A percentile compares a stretch with the other conserved stretches of the same genome.
Conservation (phyloP, 306 rosid genomes). For the Astragalus glycyphyllos region DNA sequence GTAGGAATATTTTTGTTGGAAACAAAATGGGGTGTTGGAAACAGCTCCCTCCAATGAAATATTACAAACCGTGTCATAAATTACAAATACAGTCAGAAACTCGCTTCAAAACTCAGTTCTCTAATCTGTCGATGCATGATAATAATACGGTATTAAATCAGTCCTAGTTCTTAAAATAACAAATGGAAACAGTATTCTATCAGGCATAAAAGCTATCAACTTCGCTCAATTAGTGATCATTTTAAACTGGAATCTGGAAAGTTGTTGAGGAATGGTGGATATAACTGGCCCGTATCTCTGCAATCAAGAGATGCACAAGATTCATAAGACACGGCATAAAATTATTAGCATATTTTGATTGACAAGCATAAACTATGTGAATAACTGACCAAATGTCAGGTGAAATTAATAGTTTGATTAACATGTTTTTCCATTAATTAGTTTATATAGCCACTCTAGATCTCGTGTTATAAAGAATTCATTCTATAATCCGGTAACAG, state of each 20-base stretch:
- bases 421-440: constrained; percentile 20
- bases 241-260: constrained; percentile 97
- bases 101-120: constrained; percentile 36
- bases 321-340: constrained; percentile 10
- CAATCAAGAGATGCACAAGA: constrained; percentile 35
- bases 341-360: constrained; percentile 15
- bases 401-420: not conserved
- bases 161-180: constrained; percentile 34
- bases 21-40: too few relatives aligned
- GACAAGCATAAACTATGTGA: constrained; percentile 13
- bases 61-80: constrained; percentile 37
- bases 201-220: constrained; percentile 20
- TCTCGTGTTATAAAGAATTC: constrained; percentile 5
- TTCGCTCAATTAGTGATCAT: constrained; percentile 79
- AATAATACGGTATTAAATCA: constrained; percentile 23
- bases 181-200: constrained; percentile 23
- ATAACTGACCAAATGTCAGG: not conserved
- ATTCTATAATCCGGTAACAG: not conserved
- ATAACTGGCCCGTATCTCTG: constrained; percentile 99
- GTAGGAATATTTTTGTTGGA: too few relatives aligned
- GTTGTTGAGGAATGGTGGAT: constrained; percentile 97
- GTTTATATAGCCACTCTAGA: constrained; percentile 13
- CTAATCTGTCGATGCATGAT: constrained; percentile 42
- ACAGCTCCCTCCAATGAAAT: constrained; percentile 24
- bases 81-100: constrained; percentile 30